Evolutionary conservation across 768 basidiomycete genomes (phyloP).

Genomic region (Kwoniella sp.): DNA sequence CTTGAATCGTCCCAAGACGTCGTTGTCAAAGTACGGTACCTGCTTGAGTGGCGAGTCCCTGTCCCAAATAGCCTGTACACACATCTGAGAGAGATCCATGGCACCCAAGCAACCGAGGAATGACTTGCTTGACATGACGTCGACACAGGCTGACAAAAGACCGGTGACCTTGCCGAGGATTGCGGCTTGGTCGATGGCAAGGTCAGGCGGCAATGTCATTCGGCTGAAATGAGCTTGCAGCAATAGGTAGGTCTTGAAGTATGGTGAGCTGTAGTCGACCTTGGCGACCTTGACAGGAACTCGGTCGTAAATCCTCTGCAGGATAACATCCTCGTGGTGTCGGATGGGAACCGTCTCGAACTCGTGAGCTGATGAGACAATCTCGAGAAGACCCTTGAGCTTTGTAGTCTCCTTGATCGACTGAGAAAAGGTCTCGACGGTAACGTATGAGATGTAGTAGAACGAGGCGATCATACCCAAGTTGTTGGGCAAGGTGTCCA

Average conservation of each 20-base stretch:
- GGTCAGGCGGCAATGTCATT: conserved; percentile 85
- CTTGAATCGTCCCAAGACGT: conserved; percentile 84
- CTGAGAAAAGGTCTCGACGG: conserved; percentile 92
- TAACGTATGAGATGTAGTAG: conserved; percentile 68
- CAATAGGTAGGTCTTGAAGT: conserved; percentile 97
- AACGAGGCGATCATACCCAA: conserved; percentile 91
- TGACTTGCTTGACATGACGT: conserved; percentile 96
- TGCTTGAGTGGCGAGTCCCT: conserved; percentile 92
- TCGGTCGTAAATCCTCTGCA: conserved; percentile 90
- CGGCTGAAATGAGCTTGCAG: conserved; percentile 97
- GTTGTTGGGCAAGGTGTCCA: conserved; percentile 80
- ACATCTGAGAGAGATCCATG: conserved; percentile 99
- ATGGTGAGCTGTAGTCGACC: conserved; percentile 85
- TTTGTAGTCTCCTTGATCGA: conserved; percentile 96
- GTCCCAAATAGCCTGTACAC: conserved; percentile 97
- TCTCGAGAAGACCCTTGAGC: conserved; percentile 92
- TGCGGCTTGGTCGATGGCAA: conserved; percentile 83
- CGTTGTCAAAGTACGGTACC: conserved; percentile 91
- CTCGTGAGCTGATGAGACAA: conserved; percentile 93
- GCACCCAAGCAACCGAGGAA: conserved; percentile 92
- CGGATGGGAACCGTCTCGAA: conserved; percentile 95
- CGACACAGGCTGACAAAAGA: conserved; percentile 88
- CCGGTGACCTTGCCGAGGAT: conserved; percentile 90
- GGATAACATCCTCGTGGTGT: conserved; percentile 75
- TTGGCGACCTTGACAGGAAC: conserved; percentile 85